Evolutionary conservation across 306 rosid genomes (phyloP).

Genomic region (Rubus idaeus): DNA sequence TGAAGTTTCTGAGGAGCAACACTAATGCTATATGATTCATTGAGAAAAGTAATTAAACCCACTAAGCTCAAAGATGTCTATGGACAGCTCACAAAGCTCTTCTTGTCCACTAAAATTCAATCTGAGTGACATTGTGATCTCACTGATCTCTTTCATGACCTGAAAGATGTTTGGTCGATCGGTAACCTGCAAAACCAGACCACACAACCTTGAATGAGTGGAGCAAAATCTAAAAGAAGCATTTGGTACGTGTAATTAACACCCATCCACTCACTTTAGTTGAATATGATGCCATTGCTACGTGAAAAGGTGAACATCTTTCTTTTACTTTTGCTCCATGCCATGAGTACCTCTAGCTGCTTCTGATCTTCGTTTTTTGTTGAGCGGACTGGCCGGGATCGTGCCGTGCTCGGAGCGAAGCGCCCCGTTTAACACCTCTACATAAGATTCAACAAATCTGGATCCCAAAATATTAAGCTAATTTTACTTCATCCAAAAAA

Average conservation of each 20-base stretch:
- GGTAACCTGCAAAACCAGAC: not conserved
- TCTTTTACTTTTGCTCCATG: not conserved
- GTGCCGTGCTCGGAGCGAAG: no score
- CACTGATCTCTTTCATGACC: constrained; percentile 28
- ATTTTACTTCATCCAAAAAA: not conserved
- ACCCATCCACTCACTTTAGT: not conserved
- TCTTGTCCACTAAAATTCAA: not conserved
- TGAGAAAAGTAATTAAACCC: not conserved
- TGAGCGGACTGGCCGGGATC: not conserved
- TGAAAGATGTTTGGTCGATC: constrained; percentile 14
- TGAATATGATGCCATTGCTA: not conserved
- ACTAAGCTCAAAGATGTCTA: not conserved
- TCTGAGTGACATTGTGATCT: constrained; percentile 21
- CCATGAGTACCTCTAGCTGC: constrained; percentile 1
- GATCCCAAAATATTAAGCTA: not conserved
- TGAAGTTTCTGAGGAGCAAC: not conserved
- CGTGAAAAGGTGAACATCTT: constrained; percentile 1
- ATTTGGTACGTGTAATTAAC: not conserved
- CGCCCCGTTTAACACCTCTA: no score
- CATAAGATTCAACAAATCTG: not conserved
- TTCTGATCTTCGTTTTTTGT: not conserved
- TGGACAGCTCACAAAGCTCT: constrained; percentile 13
- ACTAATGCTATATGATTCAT: not conserved
- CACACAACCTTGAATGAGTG: constrained; percentile 20
- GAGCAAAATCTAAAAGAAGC: constrained; percentile 1